Evolutionary conservation across 2,329 filamentous ascomycete genomes (phyloP).

Genomic region (Cladosporium sphaerospermum): DNA sequence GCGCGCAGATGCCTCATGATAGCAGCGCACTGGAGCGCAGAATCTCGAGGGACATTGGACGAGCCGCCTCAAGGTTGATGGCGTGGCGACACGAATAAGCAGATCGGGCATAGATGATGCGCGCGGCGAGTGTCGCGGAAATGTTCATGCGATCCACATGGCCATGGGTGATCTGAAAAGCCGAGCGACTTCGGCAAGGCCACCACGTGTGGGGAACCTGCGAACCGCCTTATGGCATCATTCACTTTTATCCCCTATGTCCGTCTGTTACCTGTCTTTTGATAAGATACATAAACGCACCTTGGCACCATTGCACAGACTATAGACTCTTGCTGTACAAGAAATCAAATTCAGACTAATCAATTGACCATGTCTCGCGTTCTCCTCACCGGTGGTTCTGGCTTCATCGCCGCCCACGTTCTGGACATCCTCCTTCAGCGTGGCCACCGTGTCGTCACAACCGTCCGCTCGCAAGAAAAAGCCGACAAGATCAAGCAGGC

Average conservation of each 20-base stretch:
- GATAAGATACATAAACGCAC: too few relatives aligned
- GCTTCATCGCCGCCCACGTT: slow-evolving; percentile 62
- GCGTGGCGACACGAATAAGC: neutral
- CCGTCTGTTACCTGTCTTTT: too few relatives aligned
- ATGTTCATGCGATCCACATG: neutral
- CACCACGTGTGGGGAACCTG: neutral
- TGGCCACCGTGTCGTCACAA: slow-evolving; percentile 57
- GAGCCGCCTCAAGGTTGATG: neutral
- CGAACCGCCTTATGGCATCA: neutral
- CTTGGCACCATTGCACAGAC: neutral
- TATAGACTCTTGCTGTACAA: neutral
- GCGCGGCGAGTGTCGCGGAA: slow-evolving; percentile 3
- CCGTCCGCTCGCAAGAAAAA: slow-evolving; percentile 56
- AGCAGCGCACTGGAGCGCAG: neutral
- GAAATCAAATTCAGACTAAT: neutral
- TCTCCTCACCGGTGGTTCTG: slow-evolving; percentile 46
- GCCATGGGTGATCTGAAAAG: neutral
- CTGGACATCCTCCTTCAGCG: slow-evolving; percentile 51
- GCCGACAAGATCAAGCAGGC: slow-evolving; percentile 54
- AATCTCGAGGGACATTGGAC: neutral
- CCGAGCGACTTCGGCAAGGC: neutral
- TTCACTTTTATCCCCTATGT: slow-evolving; percentile 4
- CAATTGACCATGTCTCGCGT: slow-evolving; percentile 25
- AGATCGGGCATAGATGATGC: slow-evolving; percentile 7
- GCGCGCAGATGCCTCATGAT: too few relatives aligned